Evolutionary conservation across 2,329 filamentous ascomycete species (phyloP).

Genomic region (Penicillium sp.): DNA sequence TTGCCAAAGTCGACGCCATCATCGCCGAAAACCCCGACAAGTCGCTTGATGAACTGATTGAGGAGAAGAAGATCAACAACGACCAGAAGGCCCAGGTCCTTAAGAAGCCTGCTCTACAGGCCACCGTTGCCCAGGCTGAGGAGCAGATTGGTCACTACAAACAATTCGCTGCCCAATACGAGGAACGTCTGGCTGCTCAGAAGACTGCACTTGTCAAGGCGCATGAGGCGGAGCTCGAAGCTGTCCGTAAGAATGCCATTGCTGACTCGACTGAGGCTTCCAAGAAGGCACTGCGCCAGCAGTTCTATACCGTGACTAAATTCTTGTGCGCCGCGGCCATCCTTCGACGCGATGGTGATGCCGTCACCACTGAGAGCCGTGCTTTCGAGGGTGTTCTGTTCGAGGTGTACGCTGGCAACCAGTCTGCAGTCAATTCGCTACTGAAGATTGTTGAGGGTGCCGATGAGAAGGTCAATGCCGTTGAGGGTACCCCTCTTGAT

Average conservation of each 20-base stretch:
- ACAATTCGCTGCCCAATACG: conserved; percentile 58
- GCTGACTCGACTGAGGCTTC: conserved; percentile 49
- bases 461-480: conserved; percentile 57
- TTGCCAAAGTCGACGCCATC: conserved; percentile 60
- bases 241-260: conserved; percentile 50
- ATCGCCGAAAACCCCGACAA: conserved; percentile 59
- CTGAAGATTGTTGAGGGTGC: conserved; percentile 60
- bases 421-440: conserved; percentile 57
- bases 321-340: conserved; percentile 63
- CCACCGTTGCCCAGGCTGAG: conserved; percentile 56
- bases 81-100: conserved; percentile 63
- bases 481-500: conserved; percentile 54
- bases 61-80: conserved; percentile 61
- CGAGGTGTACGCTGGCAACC: conserved; percentile 62
- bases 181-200: conserved; percentile 55
- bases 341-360: conserved; percentile 58
- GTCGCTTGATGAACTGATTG: conserved; percentile 62
- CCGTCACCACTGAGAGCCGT: conserved; percentile 56
- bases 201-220: conserved; percentile 55
- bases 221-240: conserved; percentile 57
- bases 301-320: conserved; percentile 58
- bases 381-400: conserved; percentile 64
- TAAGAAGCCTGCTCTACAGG: conserved; percentile 62
- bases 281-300: conserved; percentile 51
- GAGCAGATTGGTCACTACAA: conserved; percentile 61